A percentile compares a stretch with the other conserved stretches of the same genome.
These are phyloP conservation scores for Penicillium sp. DNA, from an alignment of 2,329 filamentous ascomycete species.

Conservation along the genomic window DNA sequence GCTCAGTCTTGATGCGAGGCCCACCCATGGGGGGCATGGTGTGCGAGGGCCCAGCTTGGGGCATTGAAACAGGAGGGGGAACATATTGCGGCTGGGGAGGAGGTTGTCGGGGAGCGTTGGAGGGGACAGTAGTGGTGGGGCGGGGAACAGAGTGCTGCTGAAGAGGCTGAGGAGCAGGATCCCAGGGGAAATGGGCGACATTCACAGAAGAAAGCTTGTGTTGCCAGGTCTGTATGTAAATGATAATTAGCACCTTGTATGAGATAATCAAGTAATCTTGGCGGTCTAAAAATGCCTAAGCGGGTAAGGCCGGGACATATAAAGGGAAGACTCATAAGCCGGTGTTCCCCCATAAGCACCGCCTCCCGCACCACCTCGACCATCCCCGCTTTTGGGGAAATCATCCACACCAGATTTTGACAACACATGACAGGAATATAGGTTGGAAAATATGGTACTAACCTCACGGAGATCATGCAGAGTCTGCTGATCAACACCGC, in stretches of 20 bases:
- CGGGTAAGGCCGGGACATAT: conserved; percentile 38
- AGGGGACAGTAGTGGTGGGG: conserved; percentile 41
- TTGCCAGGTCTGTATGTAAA: conserved; percentile 75
- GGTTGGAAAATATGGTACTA: conserved; percentile 43
- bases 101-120: conserved; percentile 43
- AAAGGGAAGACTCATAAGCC: conserved; percentile 42
- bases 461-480: conserved; percentile 86
- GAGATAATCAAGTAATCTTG: conserved; percentile 19
- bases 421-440: conserved; percentile 6
- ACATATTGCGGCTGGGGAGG: conserved; percentile 36
- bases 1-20: conserved; percentile 54
- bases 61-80: conserved; percentile 33
- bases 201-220: conserved; percentile 79
- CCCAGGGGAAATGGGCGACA: conserved; percentile 91
- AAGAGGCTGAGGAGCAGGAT: conserved; percentile 67
- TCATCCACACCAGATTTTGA: conserved; percentile 10
- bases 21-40: conserved; percentile 30
- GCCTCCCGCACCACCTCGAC: conserved; percentile 35
- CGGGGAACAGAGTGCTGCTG: conserved; percentile 37
- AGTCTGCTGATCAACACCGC: conserved; percentile 82
- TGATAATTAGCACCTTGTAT: conserved; percentile 11
- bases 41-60: conserved; percentile 32
- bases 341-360: conserved; percentile 38
- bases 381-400: conserved; percentile 29
- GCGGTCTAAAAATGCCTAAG: conserved; percentile 24